These are phyloP conservation scores for Stagonosporopsis tanaceti DNA, from an alignment of 2,329 filamentous ascomycete species.

Conservation along the genomic window DNA sequence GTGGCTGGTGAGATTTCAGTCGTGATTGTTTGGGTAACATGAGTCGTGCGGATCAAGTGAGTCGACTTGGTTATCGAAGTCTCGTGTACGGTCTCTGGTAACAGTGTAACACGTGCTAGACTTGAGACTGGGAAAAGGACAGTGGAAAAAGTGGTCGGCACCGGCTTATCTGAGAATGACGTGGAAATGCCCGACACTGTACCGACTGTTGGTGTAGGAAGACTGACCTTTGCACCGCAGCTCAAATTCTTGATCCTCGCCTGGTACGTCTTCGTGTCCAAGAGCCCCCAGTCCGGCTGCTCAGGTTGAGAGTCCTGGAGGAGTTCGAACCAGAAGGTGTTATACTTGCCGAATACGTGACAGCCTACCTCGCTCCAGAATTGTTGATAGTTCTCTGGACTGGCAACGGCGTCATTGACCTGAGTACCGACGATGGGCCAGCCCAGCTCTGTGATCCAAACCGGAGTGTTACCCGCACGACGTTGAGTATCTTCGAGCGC, in stretches of 20 bases:
- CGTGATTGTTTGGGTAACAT: background rate
- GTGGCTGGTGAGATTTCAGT: background rate
- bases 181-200: background rate
- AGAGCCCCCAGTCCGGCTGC: constrained; percentile 38
- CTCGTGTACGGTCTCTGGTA: background rate
- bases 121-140: background rate
- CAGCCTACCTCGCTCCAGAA: constrained; percentile 46
- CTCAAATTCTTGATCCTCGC: constrained; percentile 32
- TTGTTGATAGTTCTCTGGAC: constrained; percentile 31
- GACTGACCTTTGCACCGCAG: constrained; percentile 10
- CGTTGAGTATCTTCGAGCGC: constrained; percentile 31
- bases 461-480: constrained; percentile 29
- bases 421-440: constrained; percentile 37
- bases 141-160: background rate
- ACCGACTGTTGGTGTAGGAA: background rate
- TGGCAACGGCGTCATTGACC: constrained; percentile 24
- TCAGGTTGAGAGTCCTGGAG: constrained; percentile 31
- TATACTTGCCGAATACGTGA: constrained; percentile 39
- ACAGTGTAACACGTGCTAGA: background rate
- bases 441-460: constrained; percentile 49
- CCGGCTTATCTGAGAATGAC: background rate
- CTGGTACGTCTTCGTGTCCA: constrained; percentile 26
- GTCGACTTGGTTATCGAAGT: background rate
- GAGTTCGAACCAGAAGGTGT: constrained; percentile 47
- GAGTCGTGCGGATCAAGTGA: background rate